A percentile compares a stretch with the other conserved stretches of the same genome.
phyloP scores from a whole-genome alignment of 2,329 filamentous ascomycete genomes.

The Aulographum hederae region DNA sequence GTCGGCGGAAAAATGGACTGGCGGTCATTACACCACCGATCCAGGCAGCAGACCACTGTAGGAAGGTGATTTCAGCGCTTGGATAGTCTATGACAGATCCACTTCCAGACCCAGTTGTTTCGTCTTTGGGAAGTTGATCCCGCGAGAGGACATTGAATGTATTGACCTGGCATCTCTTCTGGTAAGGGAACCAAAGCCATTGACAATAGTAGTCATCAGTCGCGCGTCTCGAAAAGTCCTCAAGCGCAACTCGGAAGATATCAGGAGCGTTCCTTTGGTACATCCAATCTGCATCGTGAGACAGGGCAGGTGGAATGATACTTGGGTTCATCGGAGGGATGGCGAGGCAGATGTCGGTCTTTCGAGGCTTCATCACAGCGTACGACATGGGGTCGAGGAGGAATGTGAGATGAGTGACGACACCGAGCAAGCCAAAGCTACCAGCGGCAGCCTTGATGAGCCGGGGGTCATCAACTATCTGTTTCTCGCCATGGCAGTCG shows the following conservation, averaged over 20 bases:
- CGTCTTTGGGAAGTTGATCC: too few species aligned
- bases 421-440: conserved; percentile 26
- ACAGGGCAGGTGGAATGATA: conserved; percentile 21
- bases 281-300: background rate
- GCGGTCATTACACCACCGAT: conserved; percentile 17
- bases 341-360: conserved; percentile 22
- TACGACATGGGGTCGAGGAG: conserved; percentile 29
- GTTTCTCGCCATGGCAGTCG: conserved; percentile 25
- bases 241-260: too few species aligned
- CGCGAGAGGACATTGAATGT: conserved; percentile 27
- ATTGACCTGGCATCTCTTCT: conserved; percentile 27
- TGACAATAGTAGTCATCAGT: conserved; percentile 26
- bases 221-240: conserved; percentile 20
- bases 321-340: conserved; percentile 23
- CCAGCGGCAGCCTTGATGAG: conserved; percentile 23
- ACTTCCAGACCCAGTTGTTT: too few species aligned
- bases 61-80: conserved; percentile 13
- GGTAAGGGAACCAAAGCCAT: conserved; percentile 34
- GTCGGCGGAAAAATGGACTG: conserved; percentile 15
- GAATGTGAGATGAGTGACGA: conserved; percentile 30
- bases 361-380: conserved; percentile 25
- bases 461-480: conserved; percentile 18
- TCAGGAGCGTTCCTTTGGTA: conserved; percentile 11
- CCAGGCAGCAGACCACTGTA: too few species aligned
- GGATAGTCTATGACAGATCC: conserved; percentile 20